Evolutionary conservation across 2,329 filamentous ascomycete species (phyloP).

Genomic region (Bipolaris victoriae): DNA sequence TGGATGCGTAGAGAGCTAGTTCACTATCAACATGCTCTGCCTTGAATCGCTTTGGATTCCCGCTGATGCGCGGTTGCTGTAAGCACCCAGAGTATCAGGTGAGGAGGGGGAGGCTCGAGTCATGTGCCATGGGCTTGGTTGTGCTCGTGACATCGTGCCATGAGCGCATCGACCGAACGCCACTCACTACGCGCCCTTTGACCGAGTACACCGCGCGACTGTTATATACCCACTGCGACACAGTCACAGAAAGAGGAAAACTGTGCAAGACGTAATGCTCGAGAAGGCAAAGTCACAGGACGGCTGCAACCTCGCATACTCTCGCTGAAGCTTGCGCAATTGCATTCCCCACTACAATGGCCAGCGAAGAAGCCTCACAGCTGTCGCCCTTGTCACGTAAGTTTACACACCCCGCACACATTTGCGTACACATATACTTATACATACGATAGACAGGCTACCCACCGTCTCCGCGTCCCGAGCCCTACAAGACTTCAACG

Average conservation of each 20-base stretch:
- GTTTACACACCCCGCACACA: slow-evolving; percentile 16
- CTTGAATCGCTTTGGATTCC: background rate
- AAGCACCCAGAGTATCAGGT: background rate
- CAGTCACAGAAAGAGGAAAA: slow-evolving; percentile 7
- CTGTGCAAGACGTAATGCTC: slow-evolving; percentile 26
- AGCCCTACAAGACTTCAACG: slow-evolving; percentile 67
- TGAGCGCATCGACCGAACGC: slow-evolving; percentile 17
- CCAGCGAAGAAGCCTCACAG: slow-evolving; percentile 34
- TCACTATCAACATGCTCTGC: background rate
- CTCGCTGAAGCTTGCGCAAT: slow-evolving; percentile 8
- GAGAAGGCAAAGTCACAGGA: slow-evolving; percentile 31
- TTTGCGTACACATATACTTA: slow-evolving; percentile 22
- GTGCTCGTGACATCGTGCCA: slow-evolving; percentile 31
- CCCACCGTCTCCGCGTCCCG: slow-evolving; percentile 79
- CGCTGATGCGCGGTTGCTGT: background rate
- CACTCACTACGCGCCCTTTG: slow-evolving; percentile 6
- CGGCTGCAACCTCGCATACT: slow-evolving; percentile 7
- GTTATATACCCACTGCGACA: background rate
- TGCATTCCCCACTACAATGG: slow-evolving; percentile 32
- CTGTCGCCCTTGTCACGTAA: slow-evolving; percentile 49
- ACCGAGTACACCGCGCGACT: background rate
- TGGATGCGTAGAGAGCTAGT: slow-evolving; percentile 3
- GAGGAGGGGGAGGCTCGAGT: slow-evolving; percentile 30
- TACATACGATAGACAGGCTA: slow-evolving; percentile 65
- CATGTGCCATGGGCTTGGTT: slow-evolving; percentile 26